These are phyloP conservation scores for Ceratocystiopsis brevicomis DNA, from an alignment of 2,329 filamentous ascomycete genomes.

Conservation along the genomic window DNA sequence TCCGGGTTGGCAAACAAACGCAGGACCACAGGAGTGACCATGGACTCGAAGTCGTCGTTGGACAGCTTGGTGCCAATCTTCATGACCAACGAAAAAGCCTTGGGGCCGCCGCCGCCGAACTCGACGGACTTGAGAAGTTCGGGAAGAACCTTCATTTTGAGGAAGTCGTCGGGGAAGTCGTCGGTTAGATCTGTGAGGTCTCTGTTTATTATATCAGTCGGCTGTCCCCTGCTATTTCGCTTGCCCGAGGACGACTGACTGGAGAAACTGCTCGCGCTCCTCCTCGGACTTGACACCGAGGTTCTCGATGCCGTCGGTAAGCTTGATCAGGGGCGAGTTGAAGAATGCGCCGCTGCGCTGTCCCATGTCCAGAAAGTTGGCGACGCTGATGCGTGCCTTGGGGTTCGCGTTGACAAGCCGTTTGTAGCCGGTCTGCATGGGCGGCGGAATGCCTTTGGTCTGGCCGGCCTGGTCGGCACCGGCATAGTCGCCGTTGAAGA, in stretches of 20 bases:
- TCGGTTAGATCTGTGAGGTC: conserved; percentile 75
- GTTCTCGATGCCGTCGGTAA: conserved; percentile 85
- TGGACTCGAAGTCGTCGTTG: conserved; percentile 73
- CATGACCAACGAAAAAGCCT: conserved; percentile 72
- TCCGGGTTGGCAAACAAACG: conserved; percentile 82
- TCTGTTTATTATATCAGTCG: conserved; percentile 12
- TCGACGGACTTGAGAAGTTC: conserved; percentile 98
- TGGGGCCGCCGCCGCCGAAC: conserved; percentile 86
- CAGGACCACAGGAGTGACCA: conserved; percentile 70
- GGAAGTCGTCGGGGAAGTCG: conserved; percentile 94
- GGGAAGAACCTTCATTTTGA: conserved; percentile 89
- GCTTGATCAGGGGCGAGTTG: conserved; percentile 74
- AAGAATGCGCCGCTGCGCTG: conserved; percentile 71
- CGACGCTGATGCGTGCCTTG: conserved; percentile 67
- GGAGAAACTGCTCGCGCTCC: conserved; percentile 71
- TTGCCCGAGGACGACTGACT: conserved; percentile 19
- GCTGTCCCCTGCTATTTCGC: no score
- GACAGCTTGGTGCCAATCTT: conserved; percentile 78
- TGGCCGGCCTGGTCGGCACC: conserved; percentile 66
- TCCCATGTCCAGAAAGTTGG: conserved; percentile 79
- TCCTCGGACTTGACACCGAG: conserved; percentile 70
- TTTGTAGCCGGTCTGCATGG: conserved; percentile 84
- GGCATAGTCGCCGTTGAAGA: conserved; percentile 71
- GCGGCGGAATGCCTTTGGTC: conserved; percentile 67
- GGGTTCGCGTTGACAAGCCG: conserved; percentile 75